Evolutionary conservation across 257 asterid species (phyloP), one percentile per base, ranked within the genome.

Genomic region (Thymus mandschuricus): DNA sequence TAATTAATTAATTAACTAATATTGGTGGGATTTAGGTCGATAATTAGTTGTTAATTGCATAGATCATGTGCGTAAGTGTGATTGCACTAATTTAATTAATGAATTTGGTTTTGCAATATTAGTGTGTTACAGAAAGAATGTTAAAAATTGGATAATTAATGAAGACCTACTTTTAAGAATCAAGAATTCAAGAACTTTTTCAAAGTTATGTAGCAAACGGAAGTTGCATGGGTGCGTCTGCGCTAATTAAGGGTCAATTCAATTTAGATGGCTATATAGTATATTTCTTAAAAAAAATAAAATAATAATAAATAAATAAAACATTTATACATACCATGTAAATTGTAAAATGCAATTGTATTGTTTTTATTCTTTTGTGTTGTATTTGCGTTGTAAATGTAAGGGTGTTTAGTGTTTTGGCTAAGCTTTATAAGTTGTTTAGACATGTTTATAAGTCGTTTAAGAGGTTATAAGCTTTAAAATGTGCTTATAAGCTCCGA

Each of bases 111-210:
- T 21, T 21, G 21, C 21, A 21, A 21, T 21, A 21, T 61, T 35
- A 45, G 75, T 57, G 67, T 56, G 60, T 29, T 65, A 73, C 51
- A 30, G 30, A 73, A 64, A 30, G 30, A 73, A 64, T 66, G 41
- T 15, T 55, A n/a, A 11, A 46, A 40, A 9, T 21, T 6, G 52
- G 64, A 45, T 31, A 44, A 13, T 8, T 44, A 41, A 5, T 55
- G 6, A 41, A 21, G 9, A 55, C 29, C 15, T 51, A 51, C 13
- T 38, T 21, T 59, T 46, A 21, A 21, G 21, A 21, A 21, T 21
- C 21, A 0, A 21, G 21, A 21, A 21, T 21, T 21, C 21, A 21
- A 21, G 21, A 21, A 21, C 21, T 21, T 21, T 21, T 21, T 21
- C 21, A 21, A 21, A 59, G 15, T 55, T 28, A 33, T 45, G 13